phyloP scores from a whole-genome alignment of 768 basidiomycete genomes.

The Paxillus rubicundulus region DNA sequence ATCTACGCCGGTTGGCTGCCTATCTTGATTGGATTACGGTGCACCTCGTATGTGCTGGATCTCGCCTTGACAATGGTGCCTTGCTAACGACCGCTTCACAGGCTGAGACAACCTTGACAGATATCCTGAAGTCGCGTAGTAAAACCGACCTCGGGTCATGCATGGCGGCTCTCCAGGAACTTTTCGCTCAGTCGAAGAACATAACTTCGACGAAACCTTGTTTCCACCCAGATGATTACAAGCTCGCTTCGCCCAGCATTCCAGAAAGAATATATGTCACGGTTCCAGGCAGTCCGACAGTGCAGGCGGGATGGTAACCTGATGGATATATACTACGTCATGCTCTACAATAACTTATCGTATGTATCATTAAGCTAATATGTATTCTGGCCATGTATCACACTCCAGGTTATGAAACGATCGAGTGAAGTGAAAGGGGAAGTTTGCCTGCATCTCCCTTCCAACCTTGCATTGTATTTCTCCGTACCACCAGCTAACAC shows the following conservation, averaged over 20 bases:
- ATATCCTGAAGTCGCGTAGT: conserved; percentile 5
- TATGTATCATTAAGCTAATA: conserved; percentile 14
- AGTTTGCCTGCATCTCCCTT: no score
- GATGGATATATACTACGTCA: conserved; percentile 11
- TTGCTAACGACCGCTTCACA: conserved; percentile 10
- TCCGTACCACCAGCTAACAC: neutral
- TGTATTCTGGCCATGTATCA: conserved; percentile 7
- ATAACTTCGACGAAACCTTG: conserved; percentile 5
- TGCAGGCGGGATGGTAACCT: conserved; percentile 14
- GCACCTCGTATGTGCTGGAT: conserved; percentile 17
- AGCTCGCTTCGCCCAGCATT: neutral
- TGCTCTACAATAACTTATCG: conserved; percentile 8
- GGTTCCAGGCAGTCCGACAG: conserved; percentile 23
- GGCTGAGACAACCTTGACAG: conserved; percentile 17
- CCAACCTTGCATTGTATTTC: neutral
- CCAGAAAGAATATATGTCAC: conserved; percentile 14
- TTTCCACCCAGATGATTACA: conserved; percentile 4
- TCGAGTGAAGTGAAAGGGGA: neutral
- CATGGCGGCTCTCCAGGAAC: conserved; percentile 15
- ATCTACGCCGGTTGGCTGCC: conserved; percentile 17
- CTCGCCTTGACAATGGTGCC: neutral
- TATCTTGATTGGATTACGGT: conserved; percentile 31
- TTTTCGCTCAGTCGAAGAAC: conserved; percentile 19
- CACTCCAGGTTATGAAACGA: neutral
- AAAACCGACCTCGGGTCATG: conserved; percentile 15